phyloP scores from a whole-genome alignment of 305 asterid species.

The Lippia alba region DNA sequence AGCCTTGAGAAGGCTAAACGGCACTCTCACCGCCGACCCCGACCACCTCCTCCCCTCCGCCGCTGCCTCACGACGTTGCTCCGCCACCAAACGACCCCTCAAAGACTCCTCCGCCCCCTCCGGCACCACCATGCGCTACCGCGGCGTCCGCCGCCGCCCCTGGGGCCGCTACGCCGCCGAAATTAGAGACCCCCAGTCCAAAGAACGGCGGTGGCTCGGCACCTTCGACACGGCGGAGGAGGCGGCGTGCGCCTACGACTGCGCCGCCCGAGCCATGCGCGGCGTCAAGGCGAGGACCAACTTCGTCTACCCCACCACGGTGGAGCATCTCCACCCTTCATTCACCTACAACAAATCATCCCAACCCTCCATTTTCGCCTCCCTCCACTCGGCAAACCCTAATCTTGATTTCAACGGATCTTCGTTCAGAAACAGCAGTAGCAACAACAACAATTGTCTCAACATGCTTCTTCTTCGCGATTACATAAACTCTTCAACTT shows the following conservation, averaged over 20 bases:
- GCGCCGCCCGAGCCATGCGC: constrained; percentile 94
- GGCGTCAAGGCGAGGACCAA: constrained; percentile 84
- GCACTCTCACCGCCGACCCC: constrained; percentile 46
- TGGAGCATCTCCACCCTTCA: constrained; percentile 44
- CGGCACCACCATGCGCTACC: constrained; percentile 58
- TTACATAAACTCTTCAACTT: constrained; percentile 34
- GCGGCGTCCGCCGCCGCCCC: constrained; percentile 95
- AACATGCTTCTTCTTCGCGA: constrained; percentile 56
- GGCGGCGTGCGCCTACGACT: constrained; percentile 94
- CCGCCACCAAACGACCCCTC: constrained; percentile 52
- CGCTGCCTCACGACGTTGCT: constrained; percentile 49
- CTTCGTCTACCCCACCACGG: constrained; percentile 65
- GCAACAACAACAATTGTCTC: constrained; percentile 32
- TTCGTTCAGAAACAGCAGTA: background rate
- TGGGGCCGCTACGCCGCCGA: constrained; percentile 99
- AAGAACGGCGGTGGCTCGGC: constrained; percentile 91
- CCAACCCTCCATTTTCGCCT: constrained; percentile 37
- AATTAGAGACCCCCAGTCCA: constrained; percentile 83
- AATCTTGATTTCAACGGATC: constrained; percentile 39
- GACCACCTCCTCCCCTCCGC: constrained; percentile 33
- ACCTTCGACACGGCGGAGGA: constrained; percentile 98
- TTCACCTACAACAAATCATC: constrained; percentile 46
- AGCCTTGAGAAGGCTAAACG: constrained; percentile 73
- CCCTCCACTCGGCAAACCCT: constrained; percentile 45
- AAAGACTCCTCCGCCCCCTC: constrained; percentile 39